Evolutionary conservation across 805 yeast genomes (phyloP), one percentile per base, ranked within the genome.

Genomic region (Saccharomyces kudriavzevii): DNA sequence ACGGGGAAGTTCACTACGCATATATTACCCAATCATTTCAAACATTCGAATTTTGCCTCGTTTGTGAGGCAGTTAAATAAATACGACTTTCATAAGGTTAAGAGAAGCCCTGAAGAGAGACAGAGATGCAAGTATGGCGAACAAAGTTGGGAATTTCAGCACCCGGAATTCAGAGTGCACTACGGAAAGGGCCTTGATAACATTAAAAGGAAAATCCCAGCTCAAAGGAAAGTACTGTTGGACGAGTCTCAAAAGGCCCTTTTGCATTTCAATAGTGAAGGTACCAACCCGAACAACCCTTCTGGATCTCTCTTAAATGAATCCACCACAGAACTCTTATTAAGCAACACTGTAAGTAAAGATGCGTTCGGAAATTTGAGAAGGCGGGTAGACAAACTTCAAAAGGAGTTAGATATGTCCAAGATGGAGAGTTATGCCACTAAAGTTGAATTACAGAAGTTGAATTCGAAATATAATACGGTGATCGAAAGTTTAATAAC

Each of bases 1-100:
- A 89, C 96, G 13, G 89, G 87, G 65, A 95, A 87, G 61, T 91
- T 91, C 71, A 89, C 97, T 35, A 86, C 85, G 58, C 86, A 85
- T 50, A 87, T 94, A 13, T 77, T 94, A 49, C 98, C 98, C 14
- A 81, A 84, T 50, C 96, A 92, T 70, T 94, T 94, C 75, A 92
- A 91, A 64, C 99, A 94, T 71, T 82, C 89, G 54, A 94, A 94
- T 72, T 94, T 92, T 72, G 92, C 98, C 40, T 82, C 91, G 61
- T 92, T 92, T 73, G 98, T 92, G 22, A 80, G 99, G 48, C 99
- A 94, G 68, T 76, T 94, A 63, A 94, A 94, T 77, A 94, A 94
- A 71, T 94, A 94, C 67, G 99, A 92, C 70, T 94, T 94, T 75
- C 99, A 94, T 75, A 94, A 94, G 72, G 96, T 94, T 47, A 88